Percentiles rank a stretch among this genome's conserved stretches.
Evolutionary conservation across 305 asterid genomes (phyloP).

Genomic region (Fraxinus latifolia): DNA sequence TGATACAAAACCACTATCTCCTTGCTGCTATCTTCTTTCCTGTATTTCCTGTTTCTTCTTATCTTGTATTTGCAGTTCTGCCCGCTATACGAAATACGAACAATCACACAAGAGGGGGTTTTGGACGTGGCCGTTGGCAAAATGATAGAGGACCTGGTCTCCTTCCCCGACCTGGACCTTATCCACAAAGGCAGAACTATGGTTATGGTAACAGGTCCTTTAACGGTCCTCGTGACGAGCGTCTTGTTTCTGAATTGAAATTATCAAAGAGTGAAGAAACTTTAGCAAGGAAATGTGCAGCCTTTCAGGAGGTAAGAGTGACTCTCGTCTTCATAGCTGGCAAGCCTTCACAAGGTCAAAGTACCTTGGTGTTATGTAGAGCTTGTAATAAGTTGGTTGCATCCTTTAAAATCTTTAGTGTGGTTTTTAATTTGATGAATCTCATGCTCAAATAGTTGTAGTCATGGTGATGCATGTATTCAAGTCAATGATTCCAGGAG

Average conservation of each 20-base stretch:
- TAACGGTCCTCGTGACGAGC: conserved; percentile 78
- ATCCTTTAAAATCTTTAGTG: neutral
- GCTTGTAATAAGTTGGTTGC: conserved; percentile 9
- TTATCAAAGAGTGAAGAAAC: conserved; percentile 90
- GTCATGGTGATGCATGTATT: conserved; percentile 7
- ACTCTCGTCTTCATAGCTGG: conserved; percentile 1
- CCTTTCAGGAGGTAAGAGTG: conserved; percentile 76
- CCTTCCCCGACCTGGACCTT: conserved; percentile 90
- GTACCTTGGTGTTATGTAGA: conserved; percentile 10
- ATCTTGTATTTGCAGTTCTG: conserved; percentile 49
- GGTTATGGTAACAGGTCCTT: conserved; percentile 60
- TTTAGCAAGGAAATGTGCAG: conserved; percentile 71
- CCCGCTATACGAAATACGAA: conserved; percentile 55
- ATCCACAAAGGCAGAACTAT: conserved; percentile 65
- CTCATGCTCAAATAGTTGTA: conserved; percentile 12
- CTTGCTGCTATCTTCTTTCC: neutral
- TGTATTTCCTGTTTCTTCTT: conserved; percentile 16
- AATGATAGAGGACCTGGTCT: conserved; percentile 83
- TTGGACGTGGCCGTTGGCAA: conserved; percentile 90
- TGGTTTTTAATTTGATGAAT: conserved; percentile 5
- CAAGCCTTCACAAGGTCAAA: conserved; percentile 12
- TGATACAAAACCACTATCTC: neutral
- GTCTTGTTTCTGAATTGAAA: conserved; percentile 89
- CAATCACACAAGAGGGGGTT: conserved; percentile 70
- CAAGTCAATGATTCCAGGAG: conserved; percentile 13